These are phyloP conservation scores for Suhomyces ambrosiae DNA, from an alignment of 1,139 yeast genomes.

Conservation along the genomic window DNA sequence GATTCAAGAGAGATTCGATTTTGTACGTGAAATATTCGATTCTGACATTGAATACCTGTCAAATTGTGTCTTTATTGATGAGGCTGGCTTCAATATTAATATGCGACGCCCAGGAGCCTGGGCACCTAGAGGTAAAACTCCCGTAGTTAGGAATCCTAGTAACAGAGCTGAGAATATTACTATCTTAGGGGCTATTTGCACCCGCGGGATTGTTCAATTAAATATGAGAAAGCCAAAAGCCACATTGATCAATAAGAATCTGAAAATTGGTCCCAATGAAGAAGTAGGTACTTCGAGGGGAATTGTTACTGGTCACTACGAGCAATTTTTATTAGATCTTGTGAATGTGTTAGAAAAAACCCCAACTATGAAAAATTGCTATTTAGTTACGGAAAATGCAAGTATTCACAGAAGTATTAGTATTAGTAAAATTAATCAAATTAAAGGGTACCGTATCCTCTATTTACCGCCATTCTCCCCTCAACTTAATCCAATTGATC, in stretches of 20 bases:
- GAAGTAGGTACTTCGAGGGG: conserved; percentile 1
- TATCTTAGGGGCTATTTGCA: conserved; percentile 6
- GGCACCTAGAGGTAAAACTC: conserved; percentile 5
- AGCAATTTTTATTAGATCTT: conserved; percentile 6
- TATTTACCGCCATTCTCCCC: conserved; percentile 11
- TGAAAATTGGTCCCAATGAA: background rate
- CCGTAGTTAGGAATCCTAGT: conserved; percentile 6
- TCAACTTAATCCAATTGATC: conserved; percentile 8
- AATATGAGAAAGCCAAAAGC: conserved; percentile 5
- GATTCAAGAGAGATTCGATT: conserved; percentile 3
- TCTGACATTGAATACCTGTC: conserved; percentile 1
- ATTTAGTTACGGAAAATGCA: conserved; percentile 9
- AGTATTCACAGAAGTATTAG: conserved; percentile 6
- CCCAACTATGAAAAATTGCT: conserved; percentile 3
- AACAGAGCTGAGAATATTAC: conserved; percentile 5
- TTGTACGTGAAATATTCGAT: background rate
- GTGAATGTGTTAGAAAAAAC: conserved; percentile 3
- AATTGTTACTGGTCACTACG: conserved; percentile 6
- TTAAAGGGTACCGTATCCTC: conserved; percentile 5
- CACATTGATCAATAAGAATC: conserved; percentile 1
- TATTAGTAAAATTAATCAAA: conserved; percentile 4
- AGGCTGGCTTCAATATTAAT: conserved; percentile 6
- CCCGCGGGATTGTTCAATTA: conserved; percentile 7
- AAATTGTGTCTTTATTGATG: conserved; percentile 9
- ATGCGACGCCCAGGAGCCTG: conserved; percentile 5